These are phyloP conservation scores for Hevea brasiliensis DNA, from an alignment of 345 rosid genomes.

Conservation along the genomic window DNA sequence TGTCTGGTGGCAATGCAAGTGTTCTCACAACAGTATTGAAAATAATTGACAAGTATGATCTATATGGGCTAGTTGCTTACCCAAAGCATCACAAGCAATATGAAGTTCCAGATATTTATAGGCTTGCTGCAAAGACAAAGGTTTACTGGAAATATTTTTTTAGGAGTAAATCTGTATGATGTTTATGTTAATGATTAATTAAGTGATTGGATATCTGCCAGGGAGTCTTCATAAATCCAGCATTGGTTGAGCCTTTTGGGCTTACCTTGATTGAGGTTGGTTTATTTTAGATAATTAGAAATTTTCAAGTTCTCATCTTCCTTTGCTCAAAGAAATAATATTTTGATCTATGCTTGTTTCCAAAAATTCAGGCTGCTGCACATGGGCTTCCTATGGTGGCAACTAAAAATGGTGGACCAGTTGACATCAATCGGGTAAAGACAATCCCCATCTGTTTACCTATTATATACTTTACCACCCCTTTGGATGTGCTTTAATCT, in stretches of 20 bases:
- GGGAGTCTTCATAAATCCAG: constrained; percentile 98
- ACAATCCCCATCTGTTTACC: constrained; percentile 9
- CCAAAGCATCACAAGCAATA: constrained; percentile 97
- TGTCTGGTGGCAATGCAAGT: constrained; percentile 75
- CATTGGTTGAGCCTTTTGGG: constrained; percentile 95
- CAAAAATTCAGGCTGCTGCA: constrained; percentile 76
- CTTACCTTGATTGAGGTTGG: constrained; percentile 94
- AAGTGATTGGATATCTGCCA: constrained; percentile 32
- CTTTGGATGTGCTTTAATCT: background rate
- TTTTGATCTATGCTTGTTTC: constrained; percentile 11
- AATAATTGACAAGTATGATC: constrained; percentile 87
- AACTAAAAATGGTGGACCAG: constrained; percentile 96
- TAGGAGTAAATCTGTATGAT: constrained; percentile 1
- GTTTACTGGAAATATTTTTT: constrained; percentile 28
- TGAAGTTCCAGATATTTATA: constrained; percentile 93
- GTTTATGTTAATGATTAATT: constrained; percentile 11
- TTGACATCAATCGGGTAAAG: constrained; percentile 75
- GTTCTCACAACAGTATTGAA: constrained; percentile 82
- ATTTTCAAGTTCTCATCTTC: background rate
- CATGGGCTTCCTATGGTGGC: constrained; percentile 99
- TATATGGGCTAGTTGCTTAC: constrained; percentile 87
- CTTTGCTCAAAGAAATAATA: constrained; percentile 3
- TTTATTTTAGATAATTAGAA: background rate
- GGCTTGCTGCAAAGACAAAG: constrained; percentile 92
- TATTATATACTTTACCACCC: background rate